Conservation (phyloP, 129 eudicot genomes). For the Arctium lappa region DNA sequence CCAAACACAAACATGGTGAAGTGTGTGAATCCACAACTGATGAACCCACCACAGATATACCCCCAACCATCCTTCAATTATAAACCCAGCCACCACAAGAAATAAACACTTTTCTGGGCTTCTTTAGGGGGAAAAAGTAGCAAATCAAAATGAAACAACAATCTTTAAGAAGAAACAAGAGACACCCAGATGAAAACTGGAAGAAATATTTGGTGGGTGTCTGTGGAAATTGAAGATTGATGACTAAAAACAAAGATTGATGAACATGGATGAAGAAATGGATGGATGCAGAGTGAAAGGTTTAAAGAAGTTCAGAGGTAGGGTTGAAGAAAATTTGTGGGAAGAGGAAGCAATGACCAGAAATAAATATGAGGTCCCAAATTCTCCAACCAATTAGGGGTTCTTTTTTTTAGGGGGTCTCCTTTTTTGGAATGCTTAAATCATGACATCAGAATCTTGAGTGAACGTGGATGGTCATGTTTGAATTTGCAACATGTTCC, state of each 20-base stretch:
- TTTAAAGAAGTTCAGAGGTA: slow-evolving; percentile 11
- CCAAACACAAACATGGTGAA: slow-evolving; percentile 74
- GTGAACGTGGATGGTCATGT: slow-evolving; percentile 30
- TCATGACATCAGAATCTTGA: slow-evolving; percentile 23
- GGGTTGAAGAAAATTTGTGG: slow-evolving; percentile 11
- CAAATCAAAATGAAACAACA: slow-evolving; percentile 7
- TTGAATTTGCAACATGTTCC: slow-evolving; percentile 26
- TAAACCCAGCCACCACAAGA: neutral
- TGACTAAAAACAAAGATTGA: slow-evolving; percentile 30
- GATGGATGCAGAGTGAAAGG: slow-evolving; percentile 32
- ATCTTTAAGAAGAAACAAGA: slow-evolving; percentile 20
- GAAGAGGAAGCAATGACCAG: slow-evolving; percentile 40
- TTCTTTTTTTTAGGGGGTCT: neutral
- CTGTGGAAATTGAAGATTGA: slow-evolving; percentile 23
- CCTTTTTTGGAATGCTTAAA: slow-evolving; percentile 10
- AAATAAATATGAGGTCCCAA: slow-evolving; percentile 50
- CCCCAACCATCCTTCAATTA: slow-evolving; percentile 64
- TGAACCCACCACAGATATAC: slow-evolving; percentile 66
- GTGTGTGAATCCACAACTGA: slow-evolving; percentile 70
- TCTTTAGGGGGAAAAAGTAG: neutral
- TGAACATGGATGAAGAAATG: slow-evolving; percentile 47
- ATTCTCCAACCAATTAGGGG: slow-evolving; percentile 30
- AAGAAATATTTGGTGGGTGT: slow-evolving; percentile 35
- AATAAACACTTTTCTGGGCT: slow-evolving; percentile 1
- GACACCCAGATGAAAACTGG: slow-evolving; percentile 34